Evolutionary conservation across 768 basidiomycete species (phyloP).

Genomic region (Galerina sulciceps): DNA sequence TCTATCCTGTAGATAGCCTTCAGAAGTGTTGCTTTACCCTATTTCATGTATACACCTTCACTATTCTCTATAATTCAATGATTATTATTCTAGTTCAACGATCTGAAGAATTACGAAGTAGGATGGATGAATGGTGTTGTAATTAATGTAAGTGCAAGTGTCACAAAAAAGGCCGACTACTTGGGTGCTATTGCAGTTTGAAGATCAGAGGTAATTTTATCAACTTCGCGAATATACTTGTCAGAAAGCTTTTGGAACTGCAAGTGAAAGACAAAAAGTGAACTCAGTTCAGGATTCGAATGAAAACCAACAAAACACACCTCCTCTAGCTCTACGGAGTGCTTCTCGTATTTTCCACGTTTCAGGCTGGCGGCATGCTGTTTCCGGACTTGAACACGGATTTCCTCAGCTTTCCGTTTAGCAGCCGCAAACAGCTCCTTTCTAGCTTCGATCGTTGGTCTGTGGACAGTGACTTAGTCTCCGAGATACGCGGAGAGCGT

Average conservation of each 20-base stretch:
- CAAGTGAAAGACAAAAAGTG: neutral
- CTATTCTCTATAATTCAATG: neutral
- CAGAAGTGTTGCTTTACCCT: neutral
- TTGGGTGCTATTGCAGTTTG: conserved; percentile 55
- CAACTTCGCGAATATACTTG: conserved; percentile 64
- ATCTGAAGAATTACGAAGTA: neutral
- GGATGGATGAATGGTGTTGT: neutral
- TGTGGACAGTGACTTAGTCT: conserved; percentile 27
- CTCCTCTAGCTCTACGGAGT: conserved; percentile 71
- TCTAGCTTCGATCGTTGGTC: conserved; percentile 79
- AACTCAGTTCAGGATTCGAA: neutral
- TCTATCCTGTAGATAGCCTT: neutral
- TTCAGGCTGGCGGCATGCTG: conserved; percentile 70
- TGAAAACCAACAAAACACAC: conserved; percentile 38
- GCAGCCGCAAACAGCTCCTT: conserved; percentile 57
- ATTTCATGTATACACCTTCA: neutral
- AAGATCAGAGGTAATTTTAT: conserved; percentile 63
- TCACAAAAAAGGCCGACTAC: neutral
- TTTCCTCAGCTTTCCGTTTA: conserved; percentile 72
- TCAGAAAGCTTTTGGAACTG: conserved; percentile 81
- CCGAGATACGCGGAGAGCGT: neutral
- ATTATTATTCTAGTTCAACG: conserved; percentile 1
- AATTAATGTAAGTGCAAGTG: neutral
- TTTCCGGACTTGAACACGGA: conserved; percentile 75
- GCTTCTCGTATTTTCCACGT: conserved; percentile 70